Base-by-base conservation (phyloP, 1,139 yeast species). In the Debaryomycetaceae sp. region DNA sequence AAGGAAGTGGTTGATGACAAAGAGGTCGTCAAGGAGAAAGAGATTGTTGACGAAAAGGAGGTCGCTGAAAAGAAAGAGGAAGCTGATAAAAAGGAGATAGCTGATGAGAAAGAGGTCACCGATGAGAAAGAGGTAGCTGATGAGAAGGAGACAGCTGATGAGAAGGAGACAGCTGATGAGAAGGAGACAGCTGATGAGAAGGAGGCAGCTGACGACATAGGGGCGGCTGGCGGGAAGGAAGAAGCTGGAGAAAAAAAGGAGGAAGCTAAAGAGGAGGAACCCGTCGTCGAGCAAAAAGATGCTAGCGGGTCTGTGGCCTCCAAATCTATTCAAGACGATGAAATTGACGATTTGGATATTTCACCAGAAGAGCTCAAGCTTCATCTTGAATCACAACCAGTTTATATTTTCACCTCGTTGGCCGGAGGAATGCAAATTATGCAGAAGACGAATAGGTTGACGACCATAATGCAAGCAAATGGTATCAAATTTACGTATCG, bases 381-480 rank as follows among this genome's bases (percentile, higher is more conserved):
- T 53, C 76, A 75, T 51, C 63, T 74, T 45, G 73, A 72, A 49
- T 57, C 75, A 8, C 73, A 79, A 54, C 89, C 93, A 5, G 81
- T 88, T 30, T 87, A 83, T 60, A 63, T 91, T 31, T 90, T 76
- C 68, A 88, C 97, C 0, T 91, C 98, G 0, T 72, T 90, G 45
- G 95, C 97, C 0, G 95, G 96, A 31, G 96, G 95, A 1, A 85
- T 85, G 75, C 91, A 87, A 60, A 79, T 90, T 60, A 81, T 85
- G 56, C 79, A 85, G n/a, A 75, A 93, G 54, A 89, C 96, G 35
- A 88, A 87, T 60, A 72, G 93, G 46, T 70, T 93, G 46, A 78
- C 79, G 14, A 85, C 90, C 1, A 88, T 91, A 45, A 75, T 91
- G 40, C 78, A 81, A 37, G 95, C 93, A 2, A 87, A 89, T 62